Base-by-base conservation (phyloP, 2,329 filamentous ascomycete species). In the Aspergillus texensis region DNA sequence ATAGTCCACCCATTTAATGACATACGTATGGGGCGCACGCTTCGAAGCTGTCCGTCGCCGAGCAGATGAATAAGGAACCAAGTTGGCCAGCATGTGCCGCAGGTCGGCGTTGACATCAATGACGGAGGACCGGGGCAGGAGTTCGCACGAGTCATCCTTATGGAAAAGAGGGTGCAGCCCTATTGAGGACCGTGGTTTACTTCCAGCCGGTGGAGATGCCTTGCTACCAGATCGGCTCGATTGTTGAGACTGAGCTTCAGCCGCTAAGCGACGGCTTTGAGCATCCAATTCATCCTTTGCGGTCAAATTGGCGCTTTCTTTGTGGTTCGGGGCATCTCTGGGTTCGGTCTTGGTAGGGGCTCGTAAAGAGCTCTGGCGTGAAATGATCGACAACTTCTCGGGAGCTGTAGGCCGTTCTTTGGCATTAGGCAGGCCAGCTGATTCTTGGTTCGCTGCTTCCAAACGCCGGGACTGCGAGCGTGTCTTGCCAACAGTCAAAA, bases 1-100 rank as follows among this genome's bases (percentile, higher is more conserved):
- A 66, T 84, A 84, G 65, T 84, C 82, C 24, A 84, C 82, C 82
- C 82, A 84, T 72, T 84, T 84, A 56, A 83, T 80, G 5, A 84
- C 82, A 62, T 82, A 80, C 2, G 81, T 72, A 59, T 83, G 80
- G 2, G 76, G 77, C 36, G 73, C 67, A 32, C 72, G 71, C 46
- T 72, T 67, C 9, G 70, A 61, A 2, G 70, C 68, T 21, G 69
- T 67, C n/a, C 75, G 71, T 41, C 77, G 72, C 32, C 75, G 74
- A 39, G 66, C 68, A n/a, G 74, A 65, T 4, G 74, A 70, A 36
- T 73, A 68, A n/a, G 71, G 75, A 6, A 72, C 67, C 64, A 80
- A 66, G 45, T 76, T 77, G 28, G 74, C 70, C 16, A 80, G 67
- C 74, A 80, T 78, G 8, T 75, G 71, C 36, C 76, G 77, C 53